Evolutionary conservation across 495 filamentous ascomycete species (phyloP).

Genomic region (Podospora pseudopauciseta): DNA sequence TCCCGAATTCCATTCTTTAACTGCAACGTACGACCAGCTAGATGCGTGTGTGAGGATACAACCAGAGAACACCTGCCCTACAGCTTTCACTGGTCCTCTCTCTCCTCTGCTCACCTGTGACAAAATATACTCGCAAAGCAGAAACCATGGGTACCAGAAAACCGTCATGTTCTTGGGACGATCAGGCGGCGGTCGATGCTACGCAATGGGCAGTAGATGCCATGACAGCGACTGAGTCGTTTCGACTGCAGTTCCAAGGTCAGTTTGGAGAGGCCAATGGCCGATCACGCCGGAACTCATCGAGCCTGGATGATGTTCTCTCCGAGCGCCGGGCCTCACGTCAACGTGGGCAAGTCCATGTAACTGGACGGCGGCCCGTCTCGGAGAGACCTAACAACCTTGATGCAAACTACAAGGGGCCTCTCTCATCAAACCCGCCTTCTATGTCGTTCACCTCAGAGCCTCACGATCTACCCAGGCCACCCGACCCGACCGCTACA

Average conservation of each 20-base stretch:
- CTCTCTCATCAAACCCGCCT: background rate
- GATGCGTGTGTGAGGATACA: background rate
- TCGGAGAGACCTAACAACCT: background rate
- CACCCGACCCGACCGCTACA: background rate
- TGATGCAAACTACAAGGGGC: background rate
- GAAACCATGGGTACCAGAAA: conserved; percentile 11
- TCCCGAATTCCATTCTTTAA: background rate
- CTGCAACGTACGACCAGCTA: too few species aligned
- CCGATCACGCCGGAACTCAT: background rate
- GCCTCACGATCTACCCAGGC: background rate
- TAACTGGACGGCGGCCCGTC: background rate
- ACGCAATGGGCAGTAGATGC: conserved; percentile 24
- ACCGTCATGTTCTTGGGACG: background rate
- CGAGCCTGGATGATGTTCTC: background rate
- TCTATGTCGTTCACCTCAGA: background rate
- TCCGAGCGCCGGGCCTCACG: background rate
- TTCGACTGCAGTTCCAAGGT: conserved; percentile 16
- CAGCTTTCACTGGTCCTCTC: background rate
- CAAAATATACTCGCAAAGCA: background rate
- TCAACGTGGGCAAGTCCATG: background rate
- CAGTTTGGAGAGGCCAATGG: background rate
- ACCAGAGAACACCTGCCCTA: background rate
- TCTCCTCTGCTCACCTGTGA: background rate
- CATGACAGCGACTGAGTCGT: conserved; percentile 25
- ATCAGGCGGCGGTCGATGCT: conserved; percentile 15